These are phyloP conservation scores for Penicillium sp. DNA, from an alignment of 2,329 filamentous ascomycete species.

Conservation along the genomic window DNA sequence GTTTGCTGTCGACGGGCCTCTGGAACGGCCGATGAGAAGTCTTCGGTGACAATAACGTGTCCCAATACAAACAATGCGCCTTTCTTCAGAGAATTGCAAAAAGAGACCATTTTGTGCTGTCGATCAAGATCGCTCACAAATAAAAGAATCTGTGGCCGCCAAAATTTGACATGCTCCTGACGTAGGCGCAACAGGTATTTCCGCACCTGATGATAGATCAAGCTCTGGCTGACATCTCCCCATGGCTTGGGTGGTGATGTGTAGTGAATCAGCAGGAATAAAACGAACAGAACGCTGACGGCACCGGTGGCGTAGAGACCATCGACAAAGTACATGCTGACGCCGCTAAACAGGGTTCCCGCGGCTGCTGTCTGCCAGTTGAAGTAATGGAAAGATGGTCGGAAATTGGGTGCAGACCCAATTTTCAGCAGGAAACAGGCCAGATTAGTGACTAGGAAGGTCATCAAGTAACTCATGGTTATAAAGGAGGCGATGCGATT, in stretches of 20 bases:
- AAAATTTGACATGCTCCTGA: slow-evolving; percentile 90
- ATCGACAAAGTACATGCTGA: slow-evolving; percentile 88
- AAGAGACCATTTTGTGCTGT: slow-evolving; percentile 81
- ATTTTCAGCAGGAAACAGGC: slow-evolving; percentile 86
- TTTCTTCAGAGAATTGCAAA: slow-evolving; percentile 89
- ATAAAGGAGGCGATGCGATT: slow-evolving; percentile 88
- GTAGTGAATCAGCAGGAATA: slow-evolving; percentile 85
- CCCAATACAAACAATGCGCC: slow-evolving; percentile 81
- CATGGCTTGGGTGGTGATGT: slow-evolving; percentile 81
- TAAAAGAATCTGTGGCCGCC: slow-evolving; percentile 83
- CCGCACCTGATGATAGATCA: slow-evolving; percentile 85
- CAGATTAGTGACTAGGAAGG: slow-evolving; percentile 83
- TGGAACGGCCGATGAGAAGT: slow-evolving; percentile 74
- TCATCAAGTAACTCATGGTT: slow-evolving; percentile 91
- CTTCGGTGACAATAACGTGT: slow-evolving; percentile 81
- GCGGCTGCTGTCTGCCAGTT: slow-evolving; percentile 77
- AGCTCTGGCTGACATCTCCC: slow-evolving; percentile 85
- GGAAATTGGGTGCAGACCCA: slow-evolving; percentile 83
- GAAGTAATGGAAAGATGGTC: slow-evolving; percentile 86
- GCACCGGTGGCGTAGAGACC: slow-evolving; percentile 75
- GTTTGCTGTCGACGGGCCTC: slow-evolving; percentile 79
- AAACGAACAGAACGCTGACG: slow-evolving; percentile 68
- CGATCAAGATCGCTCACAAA: slow-evolving; percentile 79
- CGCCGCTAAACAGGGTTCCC: slow-evolving; percentile 72
- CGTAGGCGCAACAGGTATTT: slow-evolving; percentile 82